Evolutionary conservation across 2,329 filamentous ascomycete genomes (phyloP).

Genomic region (Bipolaris oryzae): DNA sequence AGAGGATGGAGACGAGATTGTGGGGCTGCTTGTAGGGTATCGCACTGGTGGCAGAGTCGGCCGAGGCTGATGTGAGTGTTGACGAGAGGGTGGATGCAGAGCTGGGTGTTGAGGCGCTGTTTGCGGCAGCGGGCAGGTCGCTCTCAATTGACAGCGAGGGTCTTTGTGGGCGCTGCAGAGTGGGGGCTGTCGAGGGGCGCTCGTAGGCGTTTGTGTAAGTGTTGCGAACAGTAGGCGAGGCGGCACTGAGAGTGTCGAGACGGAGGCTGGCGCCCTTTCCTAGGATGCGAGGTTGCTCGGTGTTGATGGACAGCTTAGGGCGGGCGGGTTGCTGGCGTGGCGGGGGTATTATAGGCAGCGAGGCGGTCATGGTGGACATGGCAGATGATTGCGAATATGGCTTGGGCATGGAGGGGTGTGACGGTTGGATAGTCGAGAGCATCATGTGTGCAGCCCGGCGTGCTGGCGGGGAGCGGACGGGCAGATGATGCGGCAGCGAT

Average conservation of each 20-base stretch:
- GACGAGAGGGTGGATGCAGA: constrained; percentile 50
- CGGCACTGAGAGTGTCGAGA: constrained; percentile 60
- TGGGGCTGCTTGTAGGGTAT: constrained; percentile 56
- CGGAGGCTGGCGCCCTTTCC: constrained; percentile 61
- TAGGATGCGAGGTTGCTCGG: constrained; percentile 57
- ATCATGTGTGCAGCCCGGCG: constrained; percentile 38
- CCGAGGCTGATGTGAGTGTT: constrained; percentile 49
- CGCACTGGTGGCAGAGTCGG: constrained; percentile 44
- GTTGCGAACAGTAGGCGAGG: constrained; percentile 66
- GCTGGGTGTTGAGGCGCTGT: constrained; percentile 40
- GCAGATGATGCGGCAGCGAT: constrained; percentile 13
- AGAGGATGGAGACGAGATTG: constrained; percentile 54
- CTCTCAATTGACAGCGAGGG: constrained; percentile 45
- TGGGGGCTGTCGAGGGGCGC: constrained; percentile 40
- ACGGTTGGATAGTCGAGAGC: constrained; percentile 41
- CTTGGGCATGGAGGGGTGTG: constrained; percentile 38
- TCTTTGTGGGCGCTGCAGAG: constrained; percentile 34
- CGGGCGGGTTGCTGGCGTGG: constrained; percentile 46
- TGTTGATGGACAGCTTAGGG: constrained; percentile 68
- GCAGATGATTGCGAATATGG: constrained; percentile 37
- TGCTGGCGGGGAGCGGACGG: background rate
- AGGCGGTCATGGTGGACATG: constrained; percentile 50
- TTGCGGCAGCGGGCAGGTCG: constrained; percentile 25
- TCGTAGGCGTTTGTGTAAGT: constrained; percentile 67
- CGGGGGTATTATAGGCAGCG: constrained; percentile 53